Evolutionary conservation across 805 yeast genomes (phyloP), one percentile per base, ranked within the genome.

Genomic region (Martiniozyma abietophila): DNA sequence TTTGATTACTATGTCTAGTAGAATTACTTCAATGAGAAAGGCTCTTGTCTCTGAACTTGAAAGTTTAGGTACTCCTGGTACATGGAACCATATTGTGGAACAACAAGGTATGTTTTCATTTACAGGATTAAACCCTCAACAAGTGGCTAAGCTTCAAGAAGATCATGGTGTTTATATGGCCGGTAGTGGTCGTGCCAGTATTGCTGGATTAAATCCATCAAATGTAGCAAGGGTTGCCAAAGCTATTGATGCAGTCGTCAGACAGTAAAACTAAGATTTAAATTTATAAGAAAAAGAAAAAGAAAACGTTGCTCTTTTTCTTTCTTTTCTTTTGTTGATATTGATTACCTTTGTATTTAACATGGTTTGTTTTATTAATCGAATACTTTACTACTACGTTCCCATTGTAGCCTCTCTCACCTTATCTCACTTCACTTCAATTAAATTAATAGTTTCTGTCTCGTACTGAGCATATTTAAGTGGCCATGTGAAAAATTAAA

Each of bases 81-180:
- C 67, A 49, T 89, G 97, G 97, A 80, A 75, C 46, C 97, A 89
- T 61, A 83, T 89, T 50, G 79, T 76, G 30, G 66, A 68, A 44
- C 98, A 92, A 66, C 80, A 83, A 42, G 98, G 98, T 49, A 89
- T 89, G 97, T 89, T 89, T 58, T 85, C 95, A 23, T 89, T 78
- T 64, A 89, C 97, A 20, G 98, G 96, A 2, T 69, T 89, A 48
- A 61, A 70, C 5, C 64, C 80, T 19, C 79, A 72, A 21, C 89
- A 84, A 74, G 95, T 81, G 36, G 70, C 68, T 33, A 69, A 81
- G 45, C 67, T 88, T 42, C 94, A 84, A 50, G 54, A 69, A 38
- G 72, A 78, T 47, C 94, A 79, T 57, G 95, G 78, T 21, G 76
- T 89, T 30, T 89, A 89, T 56, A 57, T 88, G 56, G 83, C 83